Conservation (phyloP, 306 rosid species). For the Hippophae gyantsensis region DNA sequence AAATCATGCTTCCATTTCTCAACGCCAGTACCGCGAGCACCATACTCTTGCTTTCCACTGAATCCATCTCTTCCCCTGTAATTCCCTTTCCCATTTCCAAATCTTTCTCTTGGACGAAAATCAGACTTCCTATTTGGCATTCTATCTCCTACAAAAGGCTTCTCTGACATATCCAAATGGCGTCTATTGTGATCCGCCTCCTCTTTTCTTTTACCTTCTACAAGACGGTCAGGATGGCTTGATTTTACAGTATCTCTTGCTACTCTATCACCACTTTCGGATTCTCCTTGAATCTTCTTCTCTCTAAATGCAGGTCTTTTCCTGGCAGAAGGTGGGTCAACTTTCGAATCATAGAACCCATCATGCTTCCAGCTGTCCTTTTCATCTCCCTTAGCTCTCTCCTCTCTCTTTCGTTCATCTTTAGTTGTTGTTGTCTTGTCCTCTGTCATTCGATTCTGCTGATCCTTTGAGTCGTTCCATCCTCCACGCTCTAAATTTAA, state of each 20-base stretch:
- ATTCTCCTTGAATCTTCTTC: constrained; percentile 49
- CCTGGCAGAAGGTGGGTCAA: constrained; percentile 38
- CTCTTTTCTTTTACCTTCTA: constrained; percentile 42
- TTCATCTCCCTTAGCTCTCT: constrained; percentile 34
- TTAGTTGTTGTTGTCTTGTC: constrained; percentile 21
- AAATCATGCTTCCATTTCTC: constrained; percentile 93
- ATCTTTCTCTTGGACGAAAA: constrained; percentile 51
- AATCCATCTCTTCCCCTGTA: constrained; percentile 56
- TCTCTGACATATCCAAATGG: constrained; percentile 40
- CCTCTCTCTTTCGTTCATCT: constrained; percentile 41
- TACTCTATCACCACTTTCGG: constrained; percentile 34
- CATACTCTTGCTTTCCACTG: constrained; percentile 43
- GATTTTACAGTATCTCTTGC: constrained; percentile 33
- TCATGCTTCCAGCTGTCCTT: constrained; percentile 38
- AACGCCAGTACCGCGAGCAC: constrained; percentile 25
- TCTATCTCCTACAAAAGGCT: constrained; percentile 36
- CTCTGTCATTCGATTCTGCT: constrained; percentile 29
- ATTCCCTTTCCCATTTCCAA: constrained; percentile 30
- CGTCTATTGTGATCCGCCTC: constrained; percentile 47
- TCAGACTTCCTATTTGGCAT: constrained; percentile 31
- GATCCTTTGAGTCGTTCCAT: constrained; percentile 59
- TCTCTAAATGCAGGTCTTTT: constrained; percentile 84
- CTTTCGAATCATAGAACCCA: constrained; percentile 40
- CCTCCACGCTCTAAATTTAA: constrained; percentile 45
- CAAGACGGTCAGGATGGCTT: constrained; percentile 26